Evolutionary conservation across 2,329 filamentous ascomycete genomes (phyloP), one percentile per base, ranked within the genome.

Genomic region (Corynespora cassiicola): DNA sequence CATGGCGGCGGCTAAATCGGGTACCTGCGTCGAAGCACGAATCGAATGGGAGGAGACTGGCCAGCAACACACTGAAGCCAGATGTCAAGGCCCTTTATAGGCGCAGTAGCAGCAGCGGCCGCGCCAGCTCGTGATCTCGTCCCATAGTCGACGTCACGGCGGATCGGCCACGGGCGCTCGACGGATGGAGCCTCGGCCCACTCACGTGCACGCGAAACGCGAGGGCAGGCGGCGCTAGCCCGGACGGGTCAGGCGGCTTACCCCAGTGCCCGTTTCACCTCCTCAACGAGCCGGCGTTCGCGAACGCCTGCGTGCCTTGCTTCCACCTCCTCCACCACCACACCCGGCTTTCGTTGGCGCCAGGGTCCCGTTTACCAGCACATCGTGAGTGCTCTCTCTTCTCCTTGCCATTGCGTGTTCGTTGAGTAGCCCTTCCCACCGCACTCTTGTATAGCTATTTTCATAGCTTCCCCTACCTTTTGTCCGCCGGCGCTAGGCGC

Each of bases 1-100:
- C 88, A 94, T 95, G 28, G 46, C 77, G 67, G 42, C 34, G 42
- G 39, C 26, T 12, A 18, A 21, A 16, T 34, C 22, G n/a, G 28
- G 31, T 42, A 19, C 16, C 21, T 38, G 34, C 22, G 30, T 44
- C 24, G 29, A 30, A 15, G 31, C 14, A 24, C 11, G 25, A 25
- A 23, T 32, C 11, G 39, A 12, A 19, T n/a, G 15, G 22, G 21
- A n/a, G 16, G 36, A 21, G 25, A 18, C 22, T 19, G 14, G 4
- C 21, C 16, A 5, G 3, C 11, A n/a, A 23, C 25, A 17, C 10
- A 25, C 22, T 22, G 28, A 17, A 12, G 23, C 17, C 26, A 23
- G n/a, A 27, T 27, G 6, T 27, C 25, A 6, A 27, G n/a, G n/a
- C n/a, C n/a, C n/a, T n/a, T n/a, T n/a, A n/a, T n/a, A n/a, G n/a